Base-by-base conservation (phyloP, 345 rosid genomes). In the Combretum micranthum region DNA sequence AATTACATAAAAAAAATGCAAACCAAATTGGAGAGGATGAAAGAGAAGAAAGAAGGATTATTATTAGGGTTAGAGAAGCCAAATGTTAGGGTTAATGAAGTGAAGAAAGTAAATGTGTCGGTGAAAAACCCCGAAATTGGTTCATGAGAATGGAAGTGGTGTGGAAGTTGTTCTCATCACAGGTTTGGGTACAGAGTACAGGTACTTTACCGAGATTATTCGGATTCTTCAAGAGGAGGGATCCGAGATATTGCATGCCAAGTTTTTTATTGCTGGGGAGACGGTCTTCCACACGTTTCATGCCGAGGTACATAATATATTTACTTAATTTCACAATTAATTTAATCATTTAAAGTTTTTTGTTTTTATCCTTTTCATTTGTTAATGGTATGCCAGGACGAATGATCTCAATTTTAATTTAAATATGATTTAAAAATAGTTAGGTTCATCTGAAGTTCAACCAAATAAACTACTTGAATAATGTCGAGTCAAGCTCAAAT, bases 1-100 rank as follows among this genome's bases (percentile, higher is more conserved):
- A 80, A 64, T 12, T 80, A 83, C 75, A 78, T 83, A 60, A 80
- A 74, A 39, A 66, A 56, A 77, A 43, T 80, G 47, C 80, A 78
- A 68, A 64, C 42, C 13, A 76, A 75, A 45, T 45, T 83, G 76
- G 84, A 80, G 64, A 74, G 49, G 59, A 55, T 78, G 76, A 78
- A 58, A 57, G 80, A 72, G 44, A 76, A 18, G 47, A 53, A 23
- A 32, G 57, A 62, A 25, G 46, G 20, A 4, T 23, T 62, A 4
- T 23, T 62, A 59, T 6, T 62, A 25, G 56, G 19, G 44, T 45
- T 18, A 25, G 4, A 49, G 20, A 13, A 19, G 32, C 3, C n/a
- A 17, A 23, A n/a, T 8, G 20, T 2, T 17, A 49, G 13, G n/a
- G n/a, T n/a, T 2, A 12, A 8, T 3, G 52, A 49, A 13, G 16